These are phyloP conservation scores for Lactuca sativa DNA, from an alignment of 129 eudicot genomes.

Conservation along the genomic window DNA sequence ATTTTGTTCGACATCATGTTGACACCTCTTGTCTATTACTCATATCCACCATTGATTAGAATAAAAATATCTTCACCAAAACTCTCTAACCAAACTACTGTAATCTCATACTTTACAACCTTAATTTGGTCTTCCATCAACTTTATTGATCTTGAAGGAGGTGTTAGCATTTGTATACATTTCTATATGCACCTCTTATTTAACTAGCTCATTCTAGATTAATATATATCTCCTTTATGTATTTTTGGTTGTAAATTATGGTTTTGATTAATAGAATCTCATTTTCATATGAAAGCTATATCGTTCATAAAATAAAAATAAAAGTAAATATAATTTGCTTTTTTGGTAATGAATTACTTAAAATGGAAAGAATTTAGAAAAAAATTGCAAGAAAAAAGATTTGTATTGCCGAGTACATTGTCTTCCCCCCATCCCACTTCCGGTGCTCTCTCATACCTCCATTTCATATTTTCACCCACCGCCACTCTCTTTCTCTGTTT, in stretches of 20 bases:
- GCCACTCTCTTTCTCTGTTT: slow-evolving; percentile 24
- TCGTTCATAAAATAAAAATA: background rate
- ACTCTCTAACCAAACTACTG: background rate
- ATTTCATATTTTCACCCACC: slow-evolving; percentile 23
- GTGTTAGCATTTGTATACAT: background rate
- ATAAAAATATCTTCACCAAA: too few relatives aligned
- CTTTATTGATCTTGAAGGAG: too few relatives aligned
- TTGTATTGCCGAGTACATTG: slow-evolving; percentile 30
- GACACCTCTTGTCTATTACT: background rate
- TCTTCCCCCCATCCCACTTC: slow-evolving; percentile 40
- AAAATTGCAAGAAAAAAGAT: slow-evolving; percentile 12
- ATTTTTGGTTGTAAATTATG: background rate
- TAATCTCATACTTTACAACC: too few relatives aligned
- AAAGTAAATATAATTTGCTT: background rate
- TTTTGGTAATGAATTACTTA: background rate
- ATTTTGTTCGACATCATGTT: background rate
- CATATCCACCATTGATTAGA: background rate
- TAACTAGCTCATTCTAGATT: background rate
- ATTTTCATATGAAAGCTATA: background rate
- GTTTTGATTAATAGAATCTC: background rate
- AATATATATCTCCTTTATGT: background rate
- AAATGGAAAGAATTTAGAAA: background rate
- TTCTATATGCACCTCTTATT: background rate
- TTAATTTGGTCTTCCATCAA: too few relatives aligned
- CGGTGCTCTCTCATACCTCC: slow-evolving; percentile 15